Percentiles rank a stretch among this genome's conserved stretches.
Conservation (phyloP, 805 yeast species). For the Metschnikowia dekortorum region DNA sequence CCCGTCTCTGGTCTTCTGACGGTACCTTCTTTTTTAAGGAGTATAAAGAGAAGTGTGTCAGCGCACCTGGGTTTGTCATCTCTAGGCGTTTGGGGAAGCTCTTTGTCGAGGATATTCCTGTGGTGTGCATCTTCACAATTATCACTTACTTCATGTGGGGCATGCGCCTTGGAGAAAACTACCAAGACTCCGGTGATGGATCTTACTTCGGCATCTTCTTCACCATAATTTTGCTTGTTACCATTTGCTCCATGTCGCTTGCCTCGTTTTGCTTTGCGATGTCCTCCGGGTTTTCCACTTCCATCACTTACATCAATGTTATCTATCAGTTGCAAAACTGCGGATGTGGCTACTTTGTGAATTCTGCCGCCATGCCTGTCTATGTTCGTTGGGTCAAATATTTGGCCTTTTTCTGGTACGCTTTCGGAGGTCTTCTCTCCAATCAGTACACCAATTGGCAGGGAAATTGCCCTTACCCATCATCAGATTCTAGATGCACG, state of each 20-base stretch:
- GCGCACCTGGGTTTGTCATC: constrained; percentile 61
- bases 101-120: constrained; percentile 63
- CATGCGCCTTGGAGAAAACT: constrained; percentile 33
- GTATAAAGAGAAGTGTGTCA: constrained; percentile 62
- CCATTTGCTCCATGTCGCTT: constrained; percentile 51
- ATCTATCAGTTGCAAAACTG: constrained; percentile 68
- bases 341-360: constrained; percentile 79
- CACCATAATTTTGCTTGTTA: constrained; percentile 52
- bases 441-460: constrained; percentile 60
- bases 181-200: constrained; percentile 11
- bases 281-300: constrained; percentile 56
- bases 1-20: constrained; percentile 36
- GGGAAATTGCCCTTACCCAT: constrained; percentile 56
- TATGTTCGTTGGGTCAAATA: constrained; percentile 84
- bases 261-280: constrained; percentile 53
- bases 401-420: constrained; percentile 72
- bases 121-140: constrained; percentile 53
- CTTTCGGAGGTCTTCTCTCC: constrained; percentile 62
- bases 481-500: constrained; percentile 20
- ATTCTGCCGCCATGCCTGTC: constrained; percentile 70
- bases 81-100: constrained; percentile 65
- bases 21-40: constrained; percentile 48
- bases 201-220: constrained; percentile 56
- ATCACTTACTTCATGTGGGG: constrained; percentile 80
- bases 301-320: constrained; percentile 58